Conservation (phyloP, 2,329 filamentous ascomycete genomes). For the Blastomyces parvus region DNA sequence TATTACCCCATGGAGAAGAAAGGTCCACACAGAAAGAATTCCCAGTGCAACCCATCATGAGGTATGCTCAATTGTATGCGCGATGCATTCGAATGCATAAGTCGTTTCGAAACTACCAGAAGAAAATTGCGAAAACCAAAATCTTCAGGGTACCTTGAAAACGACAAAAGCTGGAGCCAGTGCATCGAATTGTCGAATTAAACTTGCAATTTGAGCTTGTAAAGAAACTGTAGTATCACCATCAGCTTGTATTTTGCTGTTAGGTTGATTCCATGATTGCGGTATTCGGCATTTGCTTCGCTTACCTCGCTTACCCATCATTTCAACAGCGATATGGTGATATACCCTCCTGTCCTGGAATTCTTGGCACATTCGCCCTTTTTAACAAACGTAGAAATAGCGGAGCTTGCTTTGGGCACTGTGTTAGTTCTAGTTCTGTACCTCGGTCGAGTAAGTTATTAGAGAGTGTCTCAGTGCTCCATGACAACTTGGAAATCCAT, state of each 20-base stretch:
- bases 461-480: neutral
- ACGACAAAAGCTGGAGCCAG: neutral
- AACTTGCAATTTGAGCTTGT: neutral
- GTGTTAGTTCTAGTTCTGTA: neutral
- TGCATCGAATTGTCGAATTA: neutral
- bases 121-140: neutral
- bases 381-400: neutral
- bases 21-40: neutral
- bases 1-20: neutral
- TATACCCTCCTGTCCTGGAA: neutral
- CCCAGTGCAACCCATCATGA: neutral
- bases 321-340: neutral
- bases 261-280: neutral
- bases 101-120: neutral
- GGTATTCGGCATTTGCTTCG: neutral
- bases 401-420: neutral
- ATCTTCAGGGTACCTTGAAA: neutral
- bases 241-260: neutral
- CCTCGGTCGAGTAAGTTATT: neutral
- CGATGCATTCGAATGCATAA: neutral
- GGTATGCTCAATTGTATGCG: neutral
- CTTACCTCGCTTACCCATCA: neutral
- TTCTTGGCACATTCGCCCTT: neutral
- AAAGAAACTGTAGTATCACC: neutral
- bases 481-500: neutral